Evolutionary conservation across 495 filamentous ascomycete genomes (phyloP), one percentile per base, ranked within the genome.

Genomic region (Pseudoneurospora amorphoporcata): DNA sequence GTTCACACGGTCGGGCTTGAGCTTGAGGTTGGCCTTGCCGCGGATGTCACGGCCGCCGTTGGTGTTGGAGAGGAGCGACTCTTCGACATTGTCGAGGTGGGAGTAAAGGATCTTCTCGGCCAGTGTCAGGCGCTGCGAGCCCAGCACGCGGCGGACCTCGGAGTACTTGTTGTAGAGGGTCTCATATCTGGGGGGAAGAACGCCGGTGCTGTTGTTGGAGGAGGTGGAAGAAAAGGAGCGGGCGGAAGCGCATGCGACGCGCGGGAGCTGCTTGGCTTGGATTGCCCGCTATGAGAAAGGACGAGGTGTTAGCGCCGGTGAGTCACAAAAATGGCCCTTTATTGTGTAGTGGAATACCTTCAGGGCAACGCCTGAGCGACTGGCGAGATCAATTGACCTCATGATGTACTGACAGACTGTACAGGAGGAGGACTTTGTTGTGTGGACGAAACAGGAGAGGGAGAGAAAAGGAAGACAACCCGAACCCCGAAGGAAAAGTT

Each of bases 91-190:
- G 79, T 93, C 90, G 69, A 99, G 84, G 86, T 99, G 95, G 75
- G 95, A 94, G 85, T 98, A 99, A 45, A 99, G 87, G 73, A 98
- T 97, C 86, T 99, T 99, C 83, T 99, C 95, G 68, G 95, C 93
- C 42, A 98, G 87, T 3, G 95, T 97, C 42, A 99, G 88, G 29
- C 86, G 84, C 53, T 90, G 88, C 9, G 83, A 80, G 4, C 92
- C 91, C 39, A 97, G 86, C 8, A 97, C 87, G 38, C 87, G 86
- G 29, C 93, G 91, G 35, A 96, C 93, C 72, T 84, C 82, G 19
- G 80, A 75, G 77, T 86, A 86, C 71, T 85, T 84, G 75, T 77
- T 77, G 75, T 81, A 79, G 65, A 86, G 78, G 77, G 77, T 82
- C 70, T 83, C 81, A 74, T 86, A 86, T n/a, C 73, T 79, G 47